Evolutionary conservation across 345 rosid species (phyloP), one percentile per base, ranked within the genome.

Genomic region (Hirschfeldia incana): DNA sequence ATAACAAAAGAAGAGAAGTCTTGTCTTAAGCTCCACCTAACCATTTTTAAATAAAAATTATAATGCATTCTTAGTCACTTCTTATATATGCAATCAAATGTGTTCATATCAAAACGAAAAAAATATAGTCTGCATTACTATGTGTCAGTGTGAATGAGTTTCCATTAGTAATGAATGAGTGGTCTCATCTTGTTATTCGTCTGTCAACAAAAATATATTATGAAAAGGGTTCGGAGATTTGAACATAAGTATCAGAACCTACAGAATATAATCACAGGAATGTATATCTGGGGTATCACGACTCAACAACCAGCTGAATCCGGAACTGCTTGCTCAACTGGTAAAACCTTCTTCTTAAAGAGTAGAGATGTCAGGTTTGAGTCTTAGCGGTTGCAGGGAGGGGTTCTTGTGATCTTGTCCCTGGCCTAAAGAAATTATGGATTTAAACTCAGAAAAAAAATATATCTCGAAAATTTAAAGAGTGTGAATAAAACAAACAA

Each of bases 21-120:
- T 72, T 71, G 28, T 39, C 81, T 72, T 72, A 72, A 73, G 72
- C 73, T 78, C 27, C 61, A 67, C 11, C 67, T 57, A 75, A 76
- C 34, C 60, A 16, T 67, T 6, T 29, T 15, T 10, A 3, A 10
- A 39, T 61, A n/a, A 4, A 29, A 9, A 39, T 61, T 61, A 7
- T 27, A 60, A 27, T 37, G 39, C 6, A 39, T 39, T 61, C 36
- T 7, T 28, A 29, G 46, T 29, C 57, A 61, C 39, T 28, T 59
- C 16, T 72, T 62, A 72, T 15, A 51, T 62, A 42, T 29, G 8
- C 44, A 42, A 73, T 17, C 55, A 44, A 13, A 21, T 26, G 16
- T 44, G 36, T 27, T 46, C 71, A 67, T 36, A 37, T 37, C 8
- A 10, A 37, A 16, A 4, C 10, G 21, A 65, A 4, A 11, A 60